These are phyloP conservation scores for Phytophthora pinifolia DNA, from an alignment of 352 stramenopile species.

Conservation along the genomic window DNA sequence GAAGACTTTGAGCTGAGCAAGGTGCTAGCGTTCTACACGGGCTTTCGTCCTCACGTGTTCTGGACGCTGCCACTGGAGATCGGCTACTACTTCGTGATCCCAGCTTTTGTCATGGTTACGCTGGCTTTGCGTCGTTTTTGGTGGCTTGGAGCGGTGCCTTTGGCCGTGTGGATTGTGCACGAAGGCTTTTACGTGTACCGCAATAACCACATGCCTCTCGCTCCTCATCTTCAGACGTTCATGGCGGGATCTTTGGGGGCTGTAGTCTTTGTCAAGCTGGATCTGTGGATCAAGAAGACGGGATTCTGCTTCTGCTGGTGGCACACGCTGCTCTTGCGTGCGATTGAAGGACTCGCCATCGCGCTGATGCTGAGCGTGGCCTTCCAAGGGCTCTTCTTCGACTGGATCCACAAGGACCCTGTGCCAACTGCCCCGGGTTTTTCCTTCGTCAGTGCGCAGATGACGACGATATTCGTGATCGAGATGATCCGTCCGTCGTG, in stretches of 20 bases:
- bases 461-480: constrained; percentile 22
- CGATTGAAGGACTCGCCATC: constrained; percentile 29
- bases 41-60: constrained; percentile 43
- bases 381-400: constrained; percentile 28
- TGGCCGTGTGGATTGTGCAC: constrained; percentile 26
- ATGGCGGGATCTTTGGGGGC: constrained; percentile 37
- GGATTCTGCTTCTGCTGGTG: constrained; percentile 20
- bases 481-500: constrained; percentile 28
- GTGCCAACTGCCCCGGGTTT: constrained; percentile 12
- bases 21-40: constrained; percentile 36
- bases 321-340: constrained; percentile 28
- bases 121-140: constrained; percentile 26
- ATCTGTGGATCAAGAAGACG: constrained; percentile 26
- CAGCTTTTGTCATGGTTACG: constrained; percentile 30
- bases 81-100: constrained; percentile 44
- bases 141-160: constrained; percentile 24
- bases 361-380: constrained; percentile 25
- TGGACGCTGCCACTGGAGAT: constrained; percentile 28
- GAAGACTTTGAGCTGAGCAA: constrained; percentile 37
- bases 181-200: constrained; percentile 22
- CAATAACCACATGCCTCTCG: constrained; percentile 16
- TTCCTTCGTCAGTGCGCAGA: constrained; percentile 19
- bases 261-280: constrained; percentile 29
- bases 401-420: constrained; percentile 25
- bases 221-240: constrained; percentile 33